Evolutionary conservation across 2,329 filamentous ascomycete genomes (phyloP), one percentile per base, ranked within the genome.

Genomic region (Calonectria crousiana): DNA sequence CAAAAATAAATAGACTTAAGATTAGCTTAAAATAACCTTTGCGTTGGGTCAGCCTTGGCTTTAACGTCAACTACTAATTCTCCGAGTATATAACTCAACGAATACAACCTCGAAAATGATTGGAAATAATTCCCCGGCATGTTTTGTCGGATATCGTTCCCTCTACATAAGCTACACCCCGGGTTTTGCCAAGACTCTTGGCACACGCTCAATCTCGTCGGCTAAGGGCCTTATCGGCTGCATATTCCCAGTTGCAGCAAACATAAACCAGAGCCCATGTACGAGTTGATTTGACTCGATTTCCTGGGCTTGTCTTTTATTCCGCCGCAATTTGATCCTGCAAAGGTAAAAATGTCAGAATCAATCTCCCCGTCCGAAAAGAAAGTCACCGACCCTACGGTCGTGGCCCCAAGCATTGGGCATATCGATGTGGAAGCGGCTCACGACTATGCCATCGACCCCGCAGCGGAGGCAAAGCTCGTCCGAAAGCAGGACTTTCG

Each of bases 341-440:
- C 11, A 1, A 34, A 18, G 9, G 1, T 23, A 16, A 44, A 49
- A 49, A 65, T 65, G 60, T 23, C 38, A 10, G 41, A 65, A 47
- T 65, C 60, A 23, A 30, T 65, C 30, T 49, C 41, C 26, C 41
- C 28, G 18, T 32, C 44, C 26, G 38, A 65, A 28, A 65, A 64
- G 38, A 64, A 65, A 16, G 41, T n/a, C 18, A 65, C 6, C 5
- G 60, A 65, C 41, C 38, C 26, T 65, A 28, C 28, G 20, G 41
- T 49, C 28, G 60, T 65, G 18, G 60, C 38, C 28, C 84, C 4
- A 14, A 41, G 34, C 34, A 41, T 62, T 20, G 56, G 34, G 85
- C 86, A 47, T 88, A 18, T 56, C 1, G 6, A 16, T 16, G 44
- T 30, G 64, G 70, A 34, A 74, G 38, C 67, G 5, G 47, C 34